A percentile compares a stretch with the other conserved stretches of the same genome.
Conservation (phyloP, 176 grass and related monocot genomes). For the Olyra latifolia region DNA sequence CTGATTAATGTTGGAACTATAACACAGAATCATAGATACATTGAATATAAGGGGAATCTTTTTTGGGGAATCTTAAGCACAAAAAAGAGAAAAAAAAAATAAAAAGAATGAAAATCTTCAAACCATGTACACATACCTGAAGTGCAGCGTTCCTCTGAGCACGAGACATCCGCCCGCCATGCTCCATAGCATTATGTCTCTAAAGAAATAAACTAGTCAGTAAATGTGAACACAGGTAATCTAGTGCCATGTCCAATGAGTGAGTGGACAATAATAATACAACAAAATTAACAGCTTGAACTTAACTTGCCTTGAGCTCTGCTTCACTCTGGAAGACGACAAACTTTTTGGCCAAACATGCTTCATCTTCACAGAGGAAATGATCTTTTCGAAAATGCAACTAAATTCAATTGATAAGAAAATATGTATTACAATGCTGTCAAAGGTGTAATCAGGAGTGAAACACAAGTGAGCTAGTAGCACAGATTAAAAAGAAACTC, state of each 20-base stretch:
- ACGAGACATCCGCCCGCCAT: constrained; percentile 84
- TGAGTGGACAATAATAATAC: not conserved
- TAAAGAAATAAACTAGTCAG: constrained; percentile 40
- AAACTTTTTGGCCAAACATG: constrained; percentile 87
- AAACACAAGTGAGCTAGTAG: not conserved
- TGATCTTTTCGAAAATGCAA: constrained; percentile 91
- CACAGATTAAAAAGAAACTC: not conserved
- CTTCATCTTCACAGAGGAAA: constrained; percentile 86
- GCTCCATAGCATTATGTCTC: constrained; percentile 95
- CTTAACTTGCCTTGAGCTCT: constrained; percentile 72
- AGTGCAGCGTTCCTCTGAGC: constrained; percentile 90
- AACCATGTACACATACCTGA: constrained; percentile 49
- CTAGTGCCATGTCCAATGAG: not conserved
- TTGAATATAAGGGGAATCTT: not conserved
- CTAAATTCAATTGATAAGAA: constrained; percentile 39
- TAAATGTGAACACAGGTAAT: not conserved
- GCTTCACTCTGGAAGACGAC: constrained; percentile 78
- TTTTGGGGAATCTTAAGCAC: not conserved
- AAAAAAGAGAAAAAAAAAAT: not conserved
- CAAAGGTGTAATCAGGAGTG: constrained; percentile 3
- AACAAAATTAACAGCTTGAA: constrained; percentile 15
- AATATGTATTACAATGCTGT: constrained; percentile 15
- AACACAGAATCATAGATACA: not conserved
- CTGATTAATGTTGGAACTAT: not conserved
- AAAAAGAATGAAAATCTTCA: not conserved